A percentile compares a stretch with the other conserved stretches of the same genome.
Evolutionary conservation across 2,329 filamentous ascomycete species (phyloP).

Genomic region (Cladosporium cucumerinum): DNA sequence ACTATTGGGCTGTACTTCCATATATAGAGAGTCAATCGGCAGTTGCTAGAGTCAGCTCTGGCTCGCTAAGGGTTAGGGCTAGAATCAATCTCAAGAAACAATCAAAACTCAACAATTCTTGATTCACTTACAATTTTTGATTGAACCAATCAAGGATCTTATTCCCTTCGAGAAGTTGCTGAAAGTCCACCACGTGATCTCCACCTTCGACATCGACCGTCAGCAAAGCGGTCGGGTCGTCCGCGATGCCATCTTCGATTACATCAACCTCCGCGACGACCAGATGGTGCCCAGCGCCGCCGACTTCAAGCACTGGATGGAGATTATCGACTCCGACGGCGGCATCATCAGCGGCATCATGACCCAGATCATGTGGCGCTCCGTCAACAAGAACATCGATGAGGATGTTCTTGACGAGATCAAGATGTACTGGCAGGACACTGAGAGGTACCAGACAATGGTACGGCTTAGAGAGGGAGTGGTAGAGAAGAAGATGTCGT

Average conservation of each 20-base stretch:
- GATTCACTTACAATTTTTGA: too few species aligned
- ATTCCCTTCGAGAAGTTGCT: background rate
- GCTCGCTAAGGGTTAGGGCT: too few species aligned
- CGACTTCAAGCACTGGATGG: slow-evolving; percentile 19
- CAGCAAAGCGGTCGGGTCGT: slow-evolving; percentile 16
- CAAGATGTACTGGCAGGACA: background rate
- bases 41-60: too few species aligned
- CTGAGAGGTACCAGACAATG: background rate
- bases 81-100: too few species aligned
- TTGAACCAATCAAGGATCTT: too few species aligned
- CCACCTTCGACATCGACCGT: slow-evolving; percentile 13
- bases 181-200: slow-evolving; percentile 8
- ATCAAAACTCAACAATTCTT: too few species aligned
- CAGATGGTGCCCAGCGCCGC: background rate
- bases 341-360: slow-evolving; percentile 14
- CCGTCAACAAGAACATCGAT: background rate
- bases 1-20: too few species aligned
- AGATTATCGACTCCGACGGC: slow-evolving; percentile 15
- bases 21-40: too few species aligned
- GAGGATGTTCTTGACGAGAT: background rate
- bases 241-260: slow-evolving; percentile 17
- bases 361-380: slow-evolving; percentile 16
- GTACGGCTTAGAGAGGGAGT: background rate
- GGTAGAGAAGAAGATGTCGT: background rate
- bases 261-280: background rate